phyloP scores from a whole-genome alignment of 495 filamentous ascomycete species.

The Penicillium flavigenum region DNA sequence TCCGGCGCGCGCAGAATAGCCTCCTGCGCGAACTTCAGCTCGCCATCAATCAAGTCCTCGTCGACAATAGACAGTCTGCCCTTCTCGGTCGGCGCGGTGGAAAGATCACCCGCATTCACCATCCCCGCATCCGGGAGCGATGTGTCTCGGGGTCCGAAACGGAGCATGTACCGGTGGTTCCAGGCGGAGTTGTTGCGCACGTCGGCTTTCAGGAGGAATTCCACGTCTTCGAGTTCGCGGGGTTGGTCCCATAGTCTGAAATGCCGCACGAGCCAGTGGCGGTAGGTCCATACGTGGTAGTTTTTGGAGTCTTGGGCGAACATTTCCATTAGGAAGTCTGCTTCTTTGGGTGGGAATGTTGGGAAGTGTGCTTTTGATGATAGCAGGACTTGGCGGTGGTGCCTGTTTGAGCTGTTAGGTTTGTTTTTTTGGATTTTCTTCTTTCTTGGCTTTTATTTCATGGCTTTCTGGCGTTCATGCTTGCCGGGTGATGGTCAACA shows the following conservation, averaged over 20 bases:
- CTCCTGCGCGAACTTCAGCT: slow-evolving; percentile 68
- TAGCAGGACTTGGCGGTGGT: slow-evolving; percentile 86
- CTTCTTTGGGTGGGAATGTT: slow-evolving; percentile 58
- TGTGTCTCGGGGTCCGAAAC: slow-evolving; percentile 62
- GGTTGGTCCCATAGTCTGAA: slow-evolving; percentile 67
- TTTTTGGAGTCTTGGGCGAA: slow-evolving; percentile 89
- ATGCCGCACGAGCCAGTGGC: slow-evolving; percentile 86
- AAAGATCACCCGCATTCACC: slow-evolving; percentile 36
- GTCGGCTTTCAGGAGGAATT: slow-evolving; percentile 69
- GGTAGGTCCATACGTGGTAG: slow-evolving; percentile 97
- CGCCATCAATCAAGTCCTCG: slow-evolving; percentile 65
- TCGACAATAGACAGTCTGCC: slow-evolving; percentile 48
- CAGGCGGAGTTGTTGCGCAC: slow-evolving; percentile 95
- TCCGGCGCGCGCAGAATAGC: slow-evolving; percentile 80
- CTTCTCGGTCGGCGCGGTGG: slow-evolving; percentile 43
- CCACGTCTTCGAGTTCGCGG: slow-evolving; percentile 67
- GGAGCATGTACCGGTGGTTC: slow-evolving; percentile 92
- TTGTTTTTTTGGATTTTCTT: not conserved
- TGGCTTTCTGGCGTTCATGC: not conserved
- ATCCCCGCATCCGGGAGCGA: slow-evolving; percentile 44
- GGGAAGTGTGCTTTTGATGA: slow-evolving; percentile 56
- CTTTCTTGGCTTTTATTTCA: not conserved
- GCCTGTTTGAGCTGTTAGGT: slow-evolving; percentile 49
- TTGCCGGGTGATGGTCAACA: not conserved
- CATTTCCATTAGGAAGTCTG: slow-evolving; percentile 74